These are phyloP conservation scores for Apiotrichum gamsii DNA, from an alignment of 1,284 basidiomycete genomes.

Conservation along the genomic window DNA sequence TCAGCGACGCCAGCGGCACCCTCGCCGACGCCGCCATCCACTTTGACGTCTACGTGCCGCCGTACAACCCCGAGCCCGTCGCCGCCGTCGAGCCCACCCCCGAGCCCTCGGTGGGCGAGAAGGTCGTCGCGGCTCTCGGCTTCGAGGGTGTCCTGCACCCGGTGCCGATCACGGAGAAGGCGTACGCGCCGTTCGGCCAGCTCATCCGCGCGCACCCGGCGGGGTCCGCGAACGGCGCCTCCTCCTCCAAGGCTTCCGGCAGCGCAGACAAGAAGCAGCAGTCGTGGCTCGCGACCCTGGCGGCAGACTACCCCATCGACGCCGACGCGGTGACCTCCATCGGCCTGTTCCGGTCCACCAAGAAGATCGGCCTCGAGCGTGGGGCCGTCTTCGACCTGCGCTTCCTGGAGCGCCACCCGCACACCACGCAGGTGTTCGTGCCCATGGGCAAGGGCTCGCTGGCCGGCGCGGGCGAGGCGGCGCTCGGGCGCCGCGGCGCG, in stretches of 20 bases:
- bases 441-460: slow-evolving; percentile 65
- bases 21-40: slow-evolving; percentile 22
- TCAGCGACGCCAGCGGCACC: slow-evolving; percentile 77
- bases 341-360: slow-evolving; percentile 65
- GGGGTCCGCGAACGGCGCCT: slow-evolving; percentile 45
- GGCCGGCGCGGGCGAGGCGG: slow-evolving; percentile 38
- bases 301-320: slow-evolving; percentile 58
- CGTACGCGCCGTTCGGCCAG: slow-evolving; percentile 61
- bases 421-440: slow-evolving; percentile 70
- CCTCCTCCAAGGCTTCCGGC: slow-evolving; percentile 51
- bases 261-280: not conserved
- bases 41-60: slow-evolving; percentile 27
- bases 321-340: slow-evolving; percentile 54
- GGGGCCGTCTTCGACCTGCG: slow-evolving; percentile 53
- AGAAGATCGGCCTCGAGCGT: slow-evolving; percentile 49
- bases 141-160: slow-evolving; percentile 14
- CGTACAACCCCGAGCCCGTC: slow-evolving; percentile 13
- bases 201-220: slow-evolving; percentile 64
- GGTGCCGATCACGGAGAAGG: slow-evolving; percentile 53
- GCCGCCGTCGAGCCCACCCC: not conserved
- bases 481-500: slow-evolving; percentile 31
- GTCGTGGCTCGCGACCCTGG: slow-evolving; percentile 36
- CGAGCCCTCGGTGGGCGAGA: not conserved
- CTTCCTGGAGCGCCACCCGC: slow-evolving; percentile 47
- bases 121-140: not conserved